Evolutionary conservation across 2,329 filamentous ascomycete genomes (phyloP).

Genomic region (Calonectria montana): DNA sequence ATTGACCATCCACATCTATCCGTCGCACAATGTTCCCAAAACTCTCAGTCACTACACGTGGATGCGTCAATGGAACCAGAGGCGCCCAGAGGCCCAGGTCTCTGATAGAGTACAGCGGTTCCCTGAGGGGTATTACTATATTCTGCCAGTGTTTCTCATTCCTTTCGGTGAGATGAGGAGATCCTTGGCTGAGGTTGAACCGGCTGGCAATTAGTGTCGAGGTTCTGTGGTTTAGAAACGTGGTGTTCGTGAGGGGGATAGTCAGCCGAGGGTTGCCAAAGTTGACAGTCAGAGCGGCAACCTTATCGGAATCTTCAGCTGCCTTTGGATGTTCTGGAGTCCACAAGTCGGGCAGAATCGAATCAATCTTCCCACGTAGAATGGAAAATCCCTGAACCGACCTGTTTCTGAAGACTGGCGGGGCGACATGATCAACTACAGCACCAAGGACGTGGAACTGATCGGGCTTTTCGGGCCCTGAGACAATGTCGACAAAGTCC

Average conservation of each 20-base stretch:
- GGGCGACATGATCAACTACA: conserved; percentile 66
- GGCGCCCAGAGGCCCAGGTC: conserved; percentile 53
- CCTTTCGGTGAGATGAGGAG: conserved; percentile 38
- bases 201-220: conserved; percentile 65
- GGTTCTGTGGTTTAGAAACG: conserved; percentile 76
- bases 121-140: conserved; percentile 42
- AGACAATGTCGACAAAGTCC: conserved; percentile 58
- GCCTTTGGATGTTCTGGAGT: conserved; percentile 39
- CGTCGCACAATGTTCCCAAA: conserved; percentile 84
- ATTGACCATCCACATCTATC: conserved; percentile 60
- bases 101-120: conserved; percentile 33
- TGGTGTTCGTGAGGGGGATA: conserved; percentile 80
- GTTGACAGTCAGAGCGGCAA: conserved; percentile 56
- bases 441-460: conserved; percentile 63
- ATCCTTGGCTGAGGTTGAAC: conserved; percentile 40
- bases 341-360: conserved; percentile 62
- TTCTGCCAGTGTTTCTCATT: conserved; percentile 54
- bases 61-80: conserved; percentile 71
- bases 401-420: conserved; percentile 44
- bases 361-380: conserved; percentile 54
- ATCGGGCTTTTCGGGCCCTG: conserved; percentile 52
- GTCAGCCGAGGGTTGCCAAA: conserved; percentile 55
- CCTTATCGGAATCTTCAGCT: conserved; percentile 47
- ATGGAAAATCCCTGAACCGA: conserved; percentile 62
- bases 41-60: conserved; percentile 71